phyloP scores from a whole-genome alignment of 2,329 filamentous ascomycete species.

The Talaromyces atroroseus region DNA sequence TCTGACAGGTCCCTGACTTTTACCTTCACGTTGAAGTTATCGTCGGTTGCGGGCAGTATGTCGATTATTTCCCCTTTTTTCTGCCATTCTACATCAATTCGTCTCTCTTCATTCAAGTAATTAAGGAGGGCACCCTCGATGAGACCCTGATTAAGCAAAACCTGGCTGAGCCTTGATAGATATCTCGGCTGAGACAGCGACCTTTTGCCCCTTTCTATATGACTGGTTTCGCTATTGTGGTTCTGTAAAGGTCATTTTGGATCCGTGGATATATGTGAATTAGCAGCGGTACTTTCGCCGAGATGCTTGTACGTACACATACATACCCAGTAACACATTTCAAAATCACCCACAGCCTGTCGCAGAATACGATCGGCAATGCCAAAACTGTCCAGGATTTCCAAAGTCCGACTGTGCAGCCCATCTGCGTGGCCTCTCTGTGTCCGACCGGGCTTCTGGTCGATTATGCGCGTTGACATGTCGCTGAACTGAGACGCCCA shows the following conservation, averaged over 20 bases:
- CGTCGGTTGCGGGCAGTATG: neutral
- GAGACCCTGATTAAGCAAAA: slow-evolving; percentile 4
- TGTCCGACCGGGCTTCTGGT: slow-evolving; percentile 16
- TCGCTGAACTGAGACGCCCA: slow-evolving; percentile 11
- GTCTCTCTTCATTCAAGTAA: neutral
- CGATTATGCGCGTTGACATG: slow-evolving; percentile 19
- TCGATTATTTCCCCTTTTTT: neutral
- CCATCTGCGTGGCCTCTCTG: slow-evolving; percentile 46
- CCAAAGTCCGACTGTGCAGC: slow-evolving; percentile 60
- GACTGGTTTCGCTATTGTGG: too few relatives aligned
- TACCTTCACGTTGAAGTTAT: neutral
- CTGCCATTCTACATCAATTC: neutral
- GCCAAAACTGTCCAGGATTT: slow-evolving; percentile 68
- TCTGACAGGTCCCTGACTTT: too few relatives aligned
- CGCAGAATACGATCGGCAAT: slow-evolving; percentile 37
- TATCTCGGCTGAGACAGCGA: too few relatives aligned
- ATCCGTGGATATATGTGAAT: too few relatives aligned
- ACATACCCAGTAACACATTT: slow-evolving; percentile 7
- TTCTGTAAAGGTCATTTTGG: too few relatives aligned
- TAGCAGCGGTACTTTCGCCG: too few relatives aligned
- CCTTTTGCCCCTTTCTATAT: too few relatives aligned
- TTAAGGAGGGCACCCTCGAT: slow-evolving; percentile 1
- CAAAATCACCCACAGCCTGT: neutral
- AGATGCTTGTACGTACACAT: too few relatives aligned
- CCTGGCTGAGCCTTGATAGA: neutral